Base-by-base conservation (phyloP, 2,329 filamentous ascomycete genomes). In the Chrysoporthe deuterocubensis region DNA sequence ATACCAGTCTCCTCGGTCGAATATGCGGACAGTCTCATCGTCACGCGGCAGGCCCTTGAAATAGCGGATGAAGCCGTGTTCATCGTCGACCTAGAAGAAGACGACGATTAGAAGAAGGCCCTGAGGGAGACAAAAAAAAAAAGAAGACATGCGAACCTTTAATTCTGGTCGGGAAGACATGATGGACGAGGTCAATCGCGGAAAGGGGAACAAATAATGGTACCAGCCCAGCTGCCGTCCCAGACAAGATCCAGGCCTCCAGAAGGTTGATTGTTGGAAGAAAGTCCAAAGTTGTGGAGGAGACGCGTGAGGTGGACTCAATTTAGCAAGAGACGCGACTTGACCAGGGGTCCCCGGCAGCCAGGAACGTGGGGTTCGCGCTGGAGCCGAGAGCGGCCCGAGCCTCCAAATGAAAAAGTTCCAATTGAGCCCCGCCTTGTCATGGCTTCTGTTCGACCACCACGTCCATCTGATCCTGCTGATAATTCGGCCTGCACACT, bases 61-160 rank as follows among this genome's bases (percentile, higher is more conserved):
- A 82, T 94, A 97, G 73, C 91, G 93, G 81, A 98, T 97, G 84
- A 99, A 99, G 73, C 95, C 94, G 76, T 91, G 90, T 83, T 99
- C 96, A 77, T 99, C 96, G 76, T 99, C 96, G 77, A 98, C 93
- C 92, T 94, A 66, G 13, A 64, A 43, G 62, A 60, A 61, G 4
- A 5, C 11, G 6, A 37, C 11, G 32, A 66, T 72, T 70, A 71
- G 66, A 65, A 73, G 21, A 54, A 50, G 42, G 16, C 26, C 50
- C 18, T 64, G 61, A 8, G 56, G 50, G 18, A 65, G n/a, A 14
- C 57, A 56, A 57, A 46, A 64, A 64, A 43, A 37, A 54, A 57
- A 46, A 64, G 64, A 43, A 37, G 18, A 60, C 67, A 52, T 69
- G 62, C 66, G 46, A 78, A 90, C 90, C 86, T 91, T 92, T 62